Evolutionary conservation across 257 asterid genomes (phyloP).

Genomic region (Salvia splendens): DNA sequence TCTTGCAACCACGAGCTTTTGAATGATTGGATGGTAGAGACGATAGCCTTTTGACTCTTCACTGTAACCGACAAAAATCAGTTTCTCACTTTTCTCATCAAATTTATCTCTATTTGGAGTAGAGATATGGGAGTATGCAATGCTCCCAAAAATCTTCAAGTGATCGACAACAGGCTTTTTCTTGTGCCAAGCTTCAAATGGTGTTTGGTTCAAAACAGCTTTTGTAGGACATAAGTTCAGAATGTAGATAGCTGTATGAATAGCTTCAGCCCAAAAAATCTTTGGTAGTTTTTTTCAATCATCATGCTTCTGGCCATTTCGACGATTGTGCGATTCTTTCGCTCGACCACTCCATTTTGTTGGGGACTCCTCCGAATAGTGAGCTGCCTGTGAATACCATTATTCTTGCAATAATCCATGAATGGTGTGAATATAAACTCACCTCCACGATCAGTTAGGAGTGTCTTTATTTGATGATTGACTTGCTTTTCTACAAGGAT

Average conservation of each 20-base stretch:
- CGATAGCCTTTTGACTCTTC: no score
- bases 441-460: not conserved
- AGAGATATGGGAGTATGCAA: not conserved
- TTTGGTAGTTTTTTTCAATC: not conserved
- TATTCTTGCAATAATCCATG: not conserved
- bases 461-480: not conserved
- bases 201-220: not conserved
- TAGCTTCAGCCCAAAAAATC: slow-evolving; percentile 2
- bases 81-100: not conserved
- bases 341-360: slow-evolving; percentile 3
- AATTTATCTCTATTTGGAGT: slow-evolving; percentile 1
- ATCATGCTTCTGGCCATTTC: slow-evolving; percentile 16
- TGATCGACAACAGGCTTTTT: not conserved
- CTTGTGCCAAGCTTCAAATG: slow-evolving; percentile 8
- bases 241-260: not conserved
- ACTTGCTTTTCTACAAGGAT: not conserved
- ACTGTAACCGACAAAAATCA: not conserved
- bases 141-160: slow-evolving; percentile 1
- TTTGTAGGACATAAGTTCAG: not conserved
- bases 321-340: not conserved
- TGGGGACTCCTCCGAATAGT: slow-evolving; percentile 1
- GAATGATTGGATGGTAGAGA: not conserved
- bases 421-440: slow-evolving; percentile 14
- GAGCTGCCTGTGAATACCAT: not conserved
- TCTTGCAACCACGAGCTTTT: not conserved